phyloP scores from a whole-genome alignment of 176 grass and related monocot genomes.

The Cenchrus purpureus region DNA sequence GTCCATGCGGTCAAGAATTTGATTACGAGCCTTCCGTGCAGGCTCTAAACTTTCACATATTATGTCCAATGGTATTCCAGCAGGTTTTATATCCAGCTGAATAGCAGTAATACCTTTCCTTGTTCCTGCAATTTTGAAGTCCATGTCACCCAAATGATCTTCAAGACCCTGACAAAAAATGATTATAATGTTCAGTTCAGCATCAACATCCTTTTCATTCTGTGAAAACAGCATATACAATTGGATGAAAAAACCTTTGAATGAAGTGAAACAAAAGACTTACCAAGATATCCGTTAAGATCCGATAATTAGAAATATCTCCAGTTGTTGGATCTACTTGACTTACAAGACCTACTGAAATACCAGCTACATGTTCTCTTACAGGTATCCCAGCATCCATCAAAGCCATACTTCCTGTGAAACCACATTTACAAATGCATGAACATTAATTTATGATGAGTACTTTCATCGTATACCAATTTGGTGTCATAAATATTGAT shows the following conservation, averaged over 20 bases:
- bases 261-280: conserved; percentile 30
- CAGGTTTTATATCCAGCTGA: conserved; percentile 99
- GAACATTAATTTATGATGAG: not conserved
- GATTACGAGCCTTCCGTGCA: conserved; percentile 75
- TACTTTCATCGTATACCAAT: no score
- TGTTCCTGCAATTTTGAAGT: conserved; percentile 99
- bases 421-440: conserved; percentile 21
- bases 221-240: conserved; percentile 13
- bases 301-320: conserved; percentile 73
- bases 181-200: conserved; percentile 20
- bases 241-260: not conserved
- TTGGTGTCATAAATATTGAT: no score
- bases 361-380: conserved; percentile 97
- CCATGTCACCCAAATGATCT: conserved; percentile 97
- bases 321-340: conserved; percentile 72
- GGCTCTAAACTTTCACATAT: conserved; percentile 93
- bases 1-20: conserved; percentile 94
- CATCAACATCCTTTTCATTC: conserved; percentile 2
- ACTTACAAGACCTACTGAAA: conserved; percentile 96
- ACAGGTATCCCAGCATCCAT: conserved; percentile 99
- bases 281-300: conserved; percentile 98
- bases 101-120: conserved; percentile 94
- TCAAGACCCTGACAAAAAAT: conserved; percentile 82
- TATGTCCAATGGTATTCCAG: conserved; percentile 96
- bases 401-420: conserved; percentile 89